Evolutionary conservation across 2,329 filamentous ascomycete species (phyloP).

Genomic region (Colletotrichum destructivum): DNA sequence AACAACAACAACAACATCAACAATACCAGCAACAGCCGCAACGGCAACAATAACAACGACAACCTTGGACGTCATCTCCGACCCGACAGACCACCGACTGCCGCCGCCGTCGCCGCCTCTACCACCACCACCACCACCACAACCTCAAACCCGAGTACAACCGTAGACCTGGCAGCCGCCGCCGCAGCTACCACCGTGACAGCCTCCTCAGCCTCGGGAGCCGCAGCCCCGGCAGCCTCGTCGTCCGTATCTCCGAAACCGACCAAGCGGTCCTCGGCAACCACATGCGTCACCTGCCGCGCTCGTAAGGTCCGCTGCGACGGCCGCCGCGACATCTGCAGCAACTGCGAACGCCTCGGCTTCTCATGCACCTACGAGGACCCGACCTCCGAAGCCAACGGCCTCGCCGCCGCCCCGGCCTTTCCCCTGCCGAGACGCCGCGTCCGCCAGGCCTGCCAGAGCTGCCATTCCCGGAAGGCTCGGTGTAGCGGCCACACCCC

Average conservation of each 20-base stretch:
- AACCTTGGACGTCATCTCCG: slow-evolving; percentile 39
- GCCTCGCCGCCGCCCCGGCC: slow-evolving; percentile 49
- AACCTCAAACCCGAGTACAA: slow-evolving; percentile 11
- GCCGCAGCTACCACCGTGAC: slow-evolving; percentile 27
- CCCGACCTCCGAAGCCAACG: slow-evolving; percentile 57
- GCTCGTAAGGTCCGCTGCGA: slow-evolving; percentile 73
- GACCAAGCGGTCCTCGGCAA: slow-evolving; percentile 60
- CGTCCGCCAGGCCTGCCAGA: slow-evolving; percentile 70
- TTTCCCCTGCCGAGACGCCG: slow-evolving; percentile 64
- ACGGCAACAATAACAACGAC: slow-evolving; percentile 31
- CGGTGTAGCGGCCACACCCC: slow-evolving; percentile 72
- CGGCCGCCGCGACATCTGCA: slow-evolving; percentile 66
- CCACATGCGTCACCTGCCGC: slow-evolving; percentile 69
- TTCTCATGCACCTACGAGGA: slow-evolving; percentile 72
- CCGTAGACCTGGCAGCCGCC: slow-evolving; percentile 15
- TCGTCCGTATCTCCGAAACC: slow-evolving; percentile 42
- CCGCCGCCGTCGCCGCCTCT: slow-evolving; percentile 8
- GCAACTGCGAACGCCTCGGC: slow-evolving; percentile 71
- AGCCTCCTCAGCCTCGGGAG: slow-evolving; percentile 34
- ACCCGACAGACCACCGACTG: slow-evolving; percentile 41
- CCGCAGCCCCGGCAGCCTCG: slow-evolving; percentile 27
- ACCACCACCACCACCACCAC: slow-evolving; percentile 3
- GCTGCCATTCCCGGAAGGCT: slow-evolving; percentile 72
- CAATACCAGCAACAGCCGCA: slow-evolving; percentile 19
- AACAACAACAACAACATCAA: slow-evolving; percentile 11